Base-by-base conservation (phyloP, 176 grass and related monocot species). In the Oryza glumipatula region DNA sequence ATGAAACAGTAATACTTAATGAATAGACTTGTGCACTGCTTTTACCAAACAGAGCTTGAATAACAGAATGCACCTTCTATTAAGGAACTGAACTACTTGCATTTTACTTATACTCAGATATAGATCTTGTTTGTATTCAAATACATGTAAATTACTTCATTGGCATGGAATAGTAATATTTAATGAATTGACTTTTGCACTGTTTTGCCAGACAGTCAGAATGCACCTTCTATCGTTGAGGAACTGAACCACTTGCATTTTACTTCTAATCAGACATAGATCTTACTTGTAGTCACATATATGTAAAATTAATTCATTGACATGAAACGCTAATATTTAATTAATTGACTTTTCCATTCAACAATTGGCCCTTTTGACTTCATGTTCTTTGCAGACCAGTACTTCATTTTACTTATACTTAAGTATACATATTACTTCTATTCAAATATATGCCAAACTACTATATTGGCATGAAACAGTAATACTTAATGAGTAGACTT, bases 211-310 rank as follows among this genome's bases (percentile, higher is more conserved):
- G 11, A 60, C 54, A 60, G 54, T 19, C 54, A n/a, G 41, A 67
- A 47, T 48, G 30, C 61, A 54, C 48, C 60, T 56, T 72, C 74
- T 38, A 26, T 60, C 51, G n/a, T 32, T 33, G 44, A 32, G 68
- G 69, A 67, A 86, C 22, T 15, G 33, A 80, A 75, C 14, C 58
- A 68, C 11, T 9, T 51, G 61, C 16, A 26, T 61, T 85, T 70
- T 61, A 58, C 51, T 58, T 45, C 1, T 10, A 73, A 11, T 36
- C 11, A 33, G 32, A 49, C 54, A 60, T 60, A 60, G 16, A 54
- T 54, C 51, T 60, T 8, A 60, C 17, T 60, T n/a, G 54, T 60
- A 60, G n/a, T n/a, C 54, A 60, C 21, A n/a, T 60, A 60, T 60
- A 60, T 60, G 54, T 60, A 21, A 60, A 56, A 60, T n/a, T 54